These are phyloP conservation scores for Leishmania tarentolae DNA, from an alignment of 208 protist species.

Conservation along the genomic window DNA sequence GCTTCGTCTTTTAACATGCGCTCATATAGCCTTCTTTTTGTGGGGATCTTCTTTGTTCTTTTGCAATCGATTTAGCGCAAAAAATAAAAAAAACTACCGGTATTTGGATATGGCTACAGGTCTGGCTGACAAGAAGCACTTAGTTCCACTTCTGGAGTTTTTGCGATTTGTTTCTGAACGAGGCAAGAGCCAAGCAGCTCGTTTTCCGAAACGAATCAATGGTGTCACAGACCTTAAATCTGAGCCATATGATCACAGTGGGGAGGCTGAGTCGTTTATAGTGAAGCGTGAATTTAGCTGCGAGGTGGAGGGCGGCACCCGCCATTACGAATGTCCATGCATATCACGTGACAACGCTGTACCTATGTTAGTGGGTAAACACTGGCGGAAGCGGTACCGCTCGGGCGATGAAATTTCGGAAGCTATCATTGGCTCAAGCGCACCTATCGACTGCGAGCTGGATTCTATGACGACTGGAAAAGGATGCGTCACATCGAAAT, in stretches of 20 bases:
- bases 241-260: background rate
- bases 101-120: background rate
- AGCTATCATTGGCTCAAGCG: background rate
- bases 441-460: slow-evolving; percentile 24
- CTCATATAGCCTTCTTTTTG: background rate
- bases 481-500: slow-evolving; percentile 24
- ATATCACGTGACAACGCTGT: background rate
- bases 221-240: background rate
- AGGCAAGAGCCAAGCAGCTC: background rate
- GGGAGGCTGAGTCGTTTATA: slow-evolving; percentile 1
- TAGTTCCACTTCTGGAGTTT: slow-evolving; percentile 52
- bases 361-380: background rate
- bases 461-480: slow-evolving; percentile 12
- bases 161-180: slow-evolving; percentile 31
- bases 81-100: background rate
- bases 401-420: slow-evolving; percentile 5
- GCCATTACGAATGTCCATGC: background rate
- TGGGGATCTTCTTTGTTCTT: too few species aligned
- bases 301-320: slow-evolving; percentile 1
- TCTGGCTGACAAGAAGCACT: slow-evolving; percentile 26
- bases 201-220: slow-evolving; percentile 36
- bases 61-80: background rate
- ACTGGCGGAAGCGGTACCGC: slow-evolving; percentile 21
- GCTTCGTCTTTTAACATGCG: background rate
- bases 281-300: background rate